Evolutionary conservation across 306 rosid genomes (phyloP).

Genomic region (Cicer pinnatifidum): DNA sequence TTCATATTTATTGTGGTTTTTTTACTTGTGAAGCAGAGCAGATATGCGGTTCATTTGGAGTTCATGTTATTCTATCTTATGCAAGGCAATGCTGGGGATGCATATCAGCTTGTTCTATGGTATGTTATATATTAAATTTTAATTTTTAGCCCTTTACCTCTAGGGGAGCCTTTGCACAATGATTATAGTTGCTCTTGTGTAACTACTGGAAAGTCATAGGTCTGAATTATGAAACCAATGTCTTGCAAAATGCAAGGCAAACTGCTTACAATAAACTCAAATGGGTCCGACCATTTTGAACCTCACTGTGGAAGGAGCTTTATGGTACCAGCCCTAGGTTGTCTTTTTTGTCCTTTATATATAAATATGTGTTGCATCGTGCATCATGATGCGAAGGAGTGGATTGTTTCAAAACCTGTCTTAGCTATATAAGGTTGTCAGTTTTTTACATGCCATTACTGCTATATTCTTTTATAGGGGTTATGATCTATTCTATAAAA

Average conservation of each 20-base stretch:
- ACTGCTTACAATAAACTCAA: neutral
- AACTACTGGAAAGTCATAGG: neutral
- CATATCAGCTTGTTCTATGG: conserved; percentile 62
- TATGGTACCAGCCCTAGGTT: neutral
- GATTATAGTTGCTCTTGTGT: neutral
- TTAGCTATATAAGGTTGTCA: conserved; percentile 26
- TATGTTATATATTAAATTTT: conserved; percentile 46
- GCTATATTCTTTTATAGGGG: neutral
- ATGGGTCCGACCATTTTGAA: neutral
- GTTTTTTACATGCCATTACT: conserved; percentile 16
- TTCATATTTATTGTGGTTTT: conserved; percentile 35
- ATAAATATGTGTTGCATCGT: conserved; percentile 22
- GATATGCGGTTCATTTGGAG: conserved; percentile 61
- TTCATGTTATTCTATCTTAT: conserved; percentile 60
- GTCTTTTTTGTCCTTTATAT: conserved; percentile 11
- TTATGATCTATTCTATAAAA: conserved; percentile 16
- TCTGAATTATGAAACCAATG: neutral
- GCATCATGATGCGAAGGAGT: conserved; percentile 17
- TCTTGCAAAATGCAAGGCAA: conserved; percentile 6
- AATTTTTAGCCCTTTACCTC: conserved; percentile 15
- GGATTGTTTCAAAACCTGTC: conserved; percentile 15
- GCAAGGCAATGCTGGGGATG: conserved; percentile 58
- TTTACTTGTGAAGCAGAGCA: conserved; percentile 62
- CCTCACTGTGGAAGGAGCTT: neutral
- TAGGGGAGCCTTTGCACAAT: neutral